These are phyloP conservation scores for Neurospora sp. DNA, from an alignment of 495 filamentous ascomycete genomes.

Conservation along the genomic window DNA sequence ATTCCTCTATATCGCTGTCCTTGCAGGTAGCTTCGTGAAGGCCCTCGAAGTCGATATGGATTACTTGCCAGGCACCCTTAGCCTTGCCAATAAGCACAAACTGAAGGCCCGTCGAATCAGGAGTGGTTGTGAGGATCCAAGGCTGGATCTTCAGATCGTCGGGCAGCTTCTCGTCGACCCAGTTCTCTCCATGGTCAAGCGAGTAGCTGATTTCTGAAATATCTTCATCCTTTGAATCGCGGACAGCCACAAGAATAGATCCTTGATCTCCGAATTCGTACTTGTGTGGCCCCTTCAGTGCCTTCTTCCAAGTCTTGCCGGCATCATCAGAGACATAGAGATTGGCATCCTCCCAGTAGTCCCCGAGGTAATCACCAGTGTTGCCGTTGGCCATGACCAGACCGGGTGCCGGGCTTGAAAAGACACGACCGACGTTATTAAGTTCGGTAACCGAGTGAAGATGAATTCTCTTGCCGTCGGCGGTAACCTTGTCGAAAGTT, in stretches of 20 bases:
- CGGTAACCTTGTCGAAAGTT: slow-evolving; percentile 48
- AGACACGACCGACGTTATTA: slow-evolving; percentile 72
- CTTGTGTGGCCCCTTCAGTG: slow-evolving; percentile 72
- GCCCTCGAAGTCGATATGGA: slow-evolving; percentile 71
- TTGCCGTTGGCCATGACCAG: slow-evolving; percentile 91
- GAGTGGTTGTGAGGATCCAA: slow-evolving; percentile 67
- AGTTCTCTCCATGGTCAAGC: slow-evolving; percentile 74
- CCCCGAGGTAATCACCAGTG: slow-evolving; percentile 58
- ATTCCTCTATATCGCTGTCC: slow-evolving; percentile 72
- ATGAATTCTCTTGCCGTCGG: slow-evolving; percentile 59
- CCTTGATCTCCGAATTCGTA: slow-evolving; percentile 94
- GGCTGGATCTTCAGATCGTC: slow-evolving; percentile 54
- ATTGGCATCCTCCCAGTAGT: slow-evolving; percentile 54
- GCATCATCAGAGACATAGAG: slow-evolving; percentile 88
- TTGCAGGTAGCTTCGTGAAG: slow-evolving; percentile 75
- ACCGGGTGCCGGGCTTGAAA: slow-evolving; percentile 87
- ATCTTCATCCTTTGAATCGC: slow-evolving; percentile 54
- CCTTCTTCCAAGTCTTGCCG: slow-evolving; percentile 69
- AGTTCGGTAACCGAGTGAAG: slow-evolving; percentile 83
- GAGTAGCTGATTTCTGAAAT: slow-evolving; percentile 59
- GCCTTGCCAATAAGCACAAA: slow-evolving; percentile 62
- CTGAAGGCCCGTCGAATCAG: slow-evolving; percentile 82
- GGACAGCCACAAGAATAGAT: slow-evolving; percentile 71
- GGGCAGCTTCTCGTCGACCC: slow-evolving; percentile 55
- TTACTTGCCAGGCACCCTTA: slow-evolving; percentile 43